Percentiles rank a stretch among this genome's conserved stretches.
Evolutionary conservation across 768 basidiomycete genomes (phyloP).

Genomic region (Collybia sordida): DNA sequence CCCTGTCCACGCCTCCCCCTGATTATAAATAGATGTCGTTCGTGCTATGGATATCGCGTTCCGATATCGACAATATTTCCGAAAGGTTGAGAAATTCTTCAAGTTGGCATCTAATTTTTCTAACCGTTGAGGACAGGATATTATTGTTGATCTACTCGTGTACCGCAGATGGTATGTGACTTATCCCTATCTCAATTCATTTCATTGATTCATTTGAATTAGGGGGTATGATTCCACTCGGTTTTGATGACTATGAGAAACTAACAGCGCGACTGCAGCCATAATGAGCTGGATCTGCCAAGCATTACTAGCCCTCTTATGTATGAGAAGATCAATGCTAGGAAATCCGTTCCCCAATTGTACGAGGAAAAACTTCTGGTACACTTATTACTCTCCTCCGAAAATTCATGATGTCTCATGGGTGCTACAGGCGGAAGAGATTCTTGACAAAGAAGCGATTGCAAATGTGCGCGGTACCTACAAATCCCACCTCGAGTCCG

Average conservation of each 20-base stretch:
- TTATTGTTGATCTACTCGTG: slow-evolving; percentile 86
- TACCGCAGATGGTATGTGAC: slow-evolving; percentile 73
- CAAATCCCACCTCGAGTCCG: slow-evolving; percentile 61
- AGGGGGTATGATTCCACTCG: slow-evolving; percentile 36
- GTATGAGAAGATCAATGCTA: slow-evolving; percentile 83
- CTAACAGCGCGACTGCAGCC: slow-evolving; percentile 40
- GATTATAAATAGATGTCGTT: slow-evolving; percentile 59
- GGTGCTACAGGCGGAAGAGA: slow-evolving; percentile 41
- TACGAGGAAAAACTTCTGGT: slow-evolving; percentile 83
- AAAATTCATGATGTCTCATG: background rate
- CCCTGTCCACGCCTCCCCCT: background rate
- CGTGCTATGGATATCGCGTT: slow-evolving; percentile 88
- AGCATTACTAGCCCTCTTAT: slow-evolving; percentile 87
- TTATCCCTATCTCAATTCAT: background rate
- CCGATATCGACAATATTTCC: slow-evolving; percentile 82
- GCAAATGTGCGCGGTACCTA: slow-evolving; percentile 52
- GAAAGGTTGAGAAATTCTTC: slow-evolving; percentile 49
- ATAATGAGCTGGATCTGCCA: slow-evolving; percentile 88
- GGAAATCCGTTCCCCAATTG: slow-evolving; percentile 75
- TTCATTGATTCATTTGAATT: background rate
- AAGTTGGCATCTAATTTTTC: too few relatives aligned
- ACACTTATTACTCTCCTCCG: slow-evolving; percentile 15
- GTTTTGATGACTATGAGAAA: background rate
- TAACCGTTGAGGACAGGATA: slow-evolving; percentile 47
- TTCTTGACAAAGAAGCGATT: slow-evolving; percentile 52